phyloP scores from a whole-genome alignment of 129 eudicot genomes.

The Arctium minus region DNA sequence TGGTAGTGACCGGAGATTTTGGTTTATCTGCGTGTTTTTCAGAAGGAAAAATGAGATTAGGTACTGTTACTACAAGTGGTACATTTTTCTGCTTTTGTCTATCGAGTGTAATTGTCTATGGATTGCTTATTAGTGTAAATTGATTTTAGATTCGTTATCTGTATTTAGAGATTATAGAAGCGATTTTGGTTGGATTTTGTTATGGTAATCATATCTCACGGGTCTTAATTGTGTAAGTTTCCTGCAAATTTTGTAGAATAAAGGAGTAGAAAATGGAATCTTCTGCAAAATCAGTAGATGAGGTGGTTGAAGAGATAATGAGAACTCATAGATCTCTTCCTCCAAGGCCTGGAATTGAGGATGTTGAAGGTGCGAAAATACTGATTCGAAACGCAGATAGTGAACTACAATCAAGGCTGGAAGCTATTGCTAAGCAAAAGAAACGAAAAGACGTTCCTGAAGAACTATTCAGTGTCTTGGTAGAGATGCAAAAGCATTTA shows the following conservation, averaged over 20 bases:
- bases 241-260: neutral
- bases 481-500: slow-evolving; percentile 68
- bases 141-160: neutral
- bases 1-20: neutral
- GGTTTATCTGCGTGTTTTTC: neutral
- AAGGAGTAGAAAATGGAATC: slow-evolving; percentile 33
- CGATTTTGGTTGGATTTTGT: neutral
- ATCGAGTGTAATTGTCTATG: neutral
- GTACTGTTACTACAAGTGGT: slow-evolving; percentile 7
- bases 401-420: slow-evolving; percentile 55
- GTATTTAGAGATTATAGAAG: neutral
- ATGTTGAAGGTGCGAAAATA: slow-evolving; percentile 64
- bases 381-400: slow-evolving; percentile 60
- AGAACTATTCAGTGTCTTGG: slow-evolving; percentile 48
- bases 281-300: slow-evolving; percentile 49
- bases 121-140: neutral
- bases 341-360: slow-evolving; percentile 74
- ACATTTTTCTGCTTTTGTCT: neutral
- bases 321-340: slow-evolving; percentile 68
- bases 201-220: neutral
- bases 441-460: slow-evolving; percentile 57
- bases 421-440: slow-evolving; percentile 47
- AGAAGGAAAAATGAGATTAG: slow-evolving; percentile 7
- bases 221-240: neutral
- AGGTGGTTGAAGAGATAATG: slow-evolving; percentile 73